Conservation (phyloP, 2,329 filamentous ascomycete species). For the Exophiala phaeomuriformis region DNA sequence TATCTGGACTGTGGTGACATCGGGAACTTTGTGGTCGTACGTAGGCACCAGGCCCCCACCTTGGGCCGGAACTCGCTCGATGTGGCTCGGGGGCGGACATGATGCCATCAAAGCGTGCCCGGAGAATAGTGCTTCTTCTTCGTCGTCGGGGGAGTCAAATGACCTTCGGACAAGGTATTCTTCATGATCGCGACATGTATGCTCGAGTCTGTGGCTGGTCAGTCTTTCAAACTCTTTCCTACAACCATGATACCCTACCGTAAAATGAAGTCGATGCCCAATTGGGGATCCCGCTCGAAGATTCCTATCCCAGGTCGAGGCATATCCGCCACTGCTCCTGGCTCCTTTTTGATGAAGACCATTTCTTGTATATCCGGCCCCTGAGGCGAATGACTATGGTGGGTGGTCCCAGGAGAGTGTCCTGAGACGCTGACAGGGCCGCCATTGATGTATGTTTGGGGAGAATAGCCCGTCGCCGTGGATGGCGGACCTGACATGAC, state of each 20-base stretch:
- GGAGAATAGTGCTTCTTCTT: conserved; percentile 60
- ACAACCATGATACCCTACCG: conserved; percentile 32
- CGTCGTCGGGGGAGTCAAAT: conserved; percentile 47
- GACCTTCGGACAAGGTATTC: conserved; percentile 63
- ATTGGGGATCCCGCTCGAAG: conserved; percentile 41
- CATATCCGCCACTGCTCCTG: conserved; percentile 20
- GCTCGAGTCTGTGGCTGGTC: conserved; percentile 51
- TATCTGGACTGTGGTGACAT: conserved; percentile 55
- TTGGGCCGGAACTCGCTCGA: conserved; percentile 44
- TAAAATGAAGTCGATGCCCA: conserved; percentile 43
- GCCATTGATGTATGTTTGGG: conserved; percentile 19
- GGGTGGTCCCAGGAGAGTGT: conserved; percentile 24
- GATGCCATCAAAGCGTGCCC: conserved; percentile 92
- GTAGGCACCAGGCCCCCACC: conserved; percentile 37
- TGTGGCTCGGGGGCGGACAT: conserved; percentile 66
- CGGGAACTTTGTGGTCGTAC: conserved; percentile 67
- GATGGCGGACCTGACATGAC: conserved; percentile 6
- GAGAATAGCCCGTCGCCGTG: conserved; percentile 18
- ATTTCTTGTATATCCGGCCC: conserved; percentile 23
- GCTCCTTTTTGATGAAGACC: conserved; percentile 22
- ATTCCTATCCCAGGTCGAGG: conserved; percentile 30
- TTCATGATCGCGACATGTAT: conserved; percentile 86
- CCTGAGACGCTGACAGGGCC: conserved; percentile 15
- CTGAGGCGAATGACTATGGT: conserved; percentile 25
- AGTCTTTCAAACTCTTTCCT: conserved; percentile 1